Percentiles rank a stretch among this genome's conserved stretches.
Conservation (phyloP, 768 basidiomycete species). For the Trametes sanguinea region DNA sequence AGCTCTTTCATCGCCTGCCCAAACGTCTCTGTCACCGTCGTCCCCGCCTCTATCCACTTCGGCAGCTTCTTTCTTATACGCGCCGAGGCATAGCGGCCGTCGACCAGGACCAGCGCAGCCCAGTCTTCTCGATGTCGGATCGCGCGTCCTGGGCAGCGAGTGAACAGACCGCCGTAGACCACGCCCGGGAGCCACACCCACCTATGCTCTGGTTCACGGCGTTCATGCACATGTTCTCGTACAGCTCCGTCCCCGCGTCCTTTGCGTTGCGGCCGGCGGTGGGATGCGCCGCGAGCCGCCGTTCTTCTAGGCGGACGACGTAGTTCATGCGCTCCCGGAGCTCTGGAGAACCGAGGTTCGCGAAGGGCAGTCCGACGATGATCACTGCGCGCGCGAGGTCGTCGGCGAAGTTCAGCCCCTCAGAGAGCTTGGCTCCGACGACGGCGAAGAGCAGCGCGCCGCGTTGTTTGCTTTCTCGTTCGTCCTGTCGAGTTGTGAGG, state of each 20-base stretch:
- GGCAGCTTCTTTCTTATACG: conserved; percentile 83
- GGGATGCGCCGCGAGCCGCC: conserved; percentile 33
- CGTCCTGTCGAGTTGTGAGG: not conserved
- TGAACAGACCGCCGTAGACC: too few species aligned
- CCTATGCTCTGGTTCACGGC: conserved; percentile 98
- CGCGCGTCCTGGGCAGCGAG: conserved; percentile 66
- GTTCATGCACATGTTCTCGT: conserved; percentile 90
- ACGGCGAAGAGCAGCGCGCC: conserved; percentile 92
- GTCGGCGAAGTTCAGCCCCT: conserved; percentile 68
- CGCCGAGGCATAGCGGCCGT: conserved; percentile 72
- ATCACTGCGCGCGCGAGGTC: conserved; percentile 76
- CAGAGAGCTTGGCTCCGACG: conserved; percentile 95
- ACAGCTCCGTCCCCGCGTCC: conserved; percentile 60
- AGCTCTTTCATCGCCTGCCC: conserved; percentile 71
- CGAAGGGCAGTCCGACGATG: conserved; percentile 89
- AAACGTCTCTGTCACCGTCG: conserved; percentile 63
- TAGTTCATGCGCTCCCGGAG: conserved; percentile 91
- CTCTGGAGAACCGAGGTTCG: conserved; percentile 89
- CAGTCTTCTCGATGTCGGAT: conserved; percentile 92
- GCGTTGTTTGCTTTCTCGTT: conserved; percentile 24
- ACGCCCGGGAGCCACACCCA: conserved; percentile 28
- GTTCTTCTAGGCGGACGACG: conserved; percentile 61
- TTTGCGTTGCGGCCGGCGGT: conserved; percentile 50
- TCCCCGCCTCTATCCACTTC: conserved; percentile 76
- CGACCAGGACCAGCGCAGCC: conserved; percentile 87